Conservation (phyloP, 257 asterid genomes). For the Solanum pimpinellifolium region DNA sequence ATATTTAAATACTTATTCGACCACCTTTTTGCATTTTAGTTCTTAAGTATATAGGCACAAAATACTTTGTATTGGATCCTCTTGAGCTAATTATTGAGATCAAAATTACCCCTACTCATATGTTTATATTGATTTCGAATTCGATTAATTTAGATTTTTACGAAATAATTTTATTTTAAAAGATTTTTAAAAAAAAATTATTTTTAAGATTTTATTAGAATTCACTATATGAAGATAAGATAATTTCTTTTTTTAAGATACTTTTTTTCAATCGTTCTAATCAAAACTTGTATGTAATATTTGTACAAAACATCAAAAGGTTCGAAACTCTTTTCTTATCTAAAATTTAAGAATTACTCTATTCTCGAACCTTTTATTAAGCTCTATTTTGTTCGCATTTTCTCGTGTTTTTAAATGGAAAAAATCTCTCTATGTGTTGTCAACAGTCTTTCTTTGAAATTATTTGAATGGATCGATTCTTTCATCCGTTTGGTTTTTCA, state of each 20-base stretch:
- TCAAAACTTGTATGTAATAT: rapidly evolving
- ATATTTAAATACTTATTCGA: background rate
- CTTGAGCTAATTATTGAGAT: background rate
- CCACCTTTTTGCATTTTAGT: background rate
- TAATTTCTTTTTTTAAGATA: rapidly evolving
- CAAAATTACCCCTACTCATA: background rate
- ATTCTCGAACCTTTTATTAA: too few relatives aligned
- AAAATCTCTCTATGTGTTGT: background rate
- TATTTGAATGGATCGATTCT: too few relatives aligned
- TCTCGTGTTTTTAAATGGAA: background rate
- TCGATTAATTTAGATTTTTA: background rate
- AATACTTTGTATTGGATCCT: background rate
- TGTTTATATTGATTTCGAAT: too few relatives aligned
- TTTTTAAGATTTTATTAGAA: too few relatives aligned
- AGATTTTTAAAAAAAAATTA: rapidly evolving
- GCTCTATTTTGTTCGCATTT: background rate
- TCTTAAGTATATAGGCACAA: background rate
- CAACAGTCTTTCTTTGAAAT: background rate
- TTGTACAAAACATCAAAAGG: too few relatives aligned
- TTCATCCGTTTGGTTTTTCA: background rate
- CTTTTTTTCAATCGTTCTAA: rapidly evolving
- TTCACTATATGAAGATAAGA: background rate
- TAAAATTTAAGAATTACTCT: background rate
- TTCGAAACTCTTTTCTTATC: too few relatives aligned
- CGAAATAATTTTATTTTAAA: rapidly evolving